Percentiles rank a stretch among this genome's conserved stretches.
phyloP scores from a whole-genome alignment of 345 rosid genomes.

The Corymbia maculata region DNA sequence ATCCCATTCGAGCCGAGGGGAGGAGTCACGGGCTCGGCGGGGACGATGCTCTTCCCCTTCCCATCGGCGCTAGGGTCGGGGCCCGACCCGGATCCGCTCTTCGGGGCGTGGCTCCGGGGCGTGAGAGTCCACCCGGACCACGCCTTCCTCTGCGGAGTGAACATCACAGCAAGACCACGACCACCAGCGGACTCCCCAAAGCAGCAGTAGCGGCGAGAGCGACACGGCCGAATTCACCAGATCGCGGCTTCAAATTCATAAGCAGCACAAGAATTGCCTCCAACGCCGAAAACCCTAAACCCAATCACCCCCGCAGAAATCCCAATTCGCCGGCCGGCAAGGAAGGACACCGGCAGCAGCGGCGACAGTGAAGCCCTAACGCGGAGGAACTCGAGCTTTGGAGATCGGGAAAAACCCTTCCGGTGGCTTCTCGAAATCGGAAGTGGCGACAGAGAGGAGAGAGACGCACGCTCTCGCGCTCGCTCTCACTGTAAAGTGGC shows the following conservation, averaged over 20 bases:
- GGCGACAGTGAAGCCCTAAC: background rate
- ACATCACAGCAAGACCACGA: slow-evolving; percentile 27
- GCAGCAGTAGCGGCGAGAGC: background rate
- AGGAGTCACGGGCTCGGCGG: slow-evolving; percentile 39
- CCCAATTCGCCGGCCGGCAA: background rate
- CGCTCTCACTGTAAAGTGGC: slow-evolving; percentile 10
- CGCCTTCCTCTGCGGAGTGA: slow-evolving; percentile 67
- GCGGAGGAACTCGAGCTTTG: background rate
- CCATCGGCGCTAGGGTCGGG: slow-evolving; percentile 8
- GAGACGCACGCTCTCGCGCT: background rate
- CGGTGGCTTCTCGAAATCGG: background rate
- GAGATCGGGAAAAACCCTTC: too few species aligned
- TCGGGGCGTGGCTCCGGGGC: slow-evolving; percentile 20
- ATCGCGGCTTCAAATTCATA: background rate
- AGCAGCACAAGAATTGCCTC: background rate
- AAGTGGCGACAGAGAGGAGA: background rate
- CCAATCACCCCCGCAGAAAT: background rate
- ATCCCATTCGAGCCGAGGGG: slow-evolving; percentile 8
- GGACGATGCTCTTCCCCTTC: slow-evolving; percentile 39
- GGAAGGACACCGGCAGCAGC: background rate
- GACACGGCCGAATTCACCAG: background rate
- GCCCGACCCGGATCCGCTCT: slow-evolving; percentile 30
- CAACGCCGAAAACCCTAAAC: background rate
- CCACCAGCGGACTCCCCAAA: background rate
- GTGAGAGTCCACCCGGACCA: slow-evolving; percentile 70